Conservation (phyloP, 352 stramenopile species). For the Pythium plurisporium region DNA sequence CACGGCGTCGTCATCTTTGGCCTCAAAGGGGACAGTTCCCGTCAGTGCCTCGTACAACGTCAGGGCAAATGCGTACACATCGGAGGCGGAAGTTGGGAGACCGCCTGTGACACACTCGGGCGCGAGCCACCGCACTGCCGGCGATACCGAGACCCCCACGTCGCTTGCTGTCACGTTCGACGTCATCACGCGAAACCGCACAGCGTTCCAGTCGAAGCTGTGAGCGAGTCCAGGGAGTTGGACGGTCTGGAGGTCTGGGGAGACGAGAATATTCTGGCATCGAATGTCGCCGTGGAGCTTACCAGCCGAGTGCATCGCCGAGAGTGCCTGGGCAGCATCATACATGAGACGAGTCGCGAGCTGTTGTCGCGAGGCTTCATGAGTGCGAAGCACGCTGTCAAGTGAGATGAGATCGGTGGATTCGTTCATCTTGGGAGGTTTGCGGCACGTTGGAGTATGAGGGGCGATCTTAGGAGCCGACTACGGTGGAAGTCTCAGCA, state of each 20-base stretch:
- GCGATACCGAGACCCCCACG: background rate
- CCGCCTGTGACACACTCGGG: background rate
- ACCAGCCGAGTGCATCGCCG: background rate
- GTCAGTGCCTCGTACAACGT: conserved; percentile 7
- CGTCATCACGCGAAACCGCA: background rate
- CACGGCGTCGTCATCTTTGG: background rate
- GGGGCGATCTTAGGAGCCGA: no score
- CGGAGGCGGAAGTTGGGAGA: background rate
- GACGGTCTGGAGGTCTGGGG: background rate
- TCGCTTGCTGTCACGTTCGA: background rate
- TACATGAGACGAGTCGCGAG: background rate
- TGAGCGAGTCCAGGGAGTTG: background rate
- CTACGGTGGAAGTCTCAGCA: no score
- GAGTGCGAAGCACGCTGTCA: background rate
- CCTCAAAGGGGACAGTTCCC: background rate
- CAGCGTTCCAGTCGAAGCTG: conserved; percentile 5
- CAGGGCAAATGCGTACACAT: conserved; percentile 5
- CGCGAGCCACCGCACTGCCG: background rate
- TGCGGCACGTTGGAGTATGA: background rate
- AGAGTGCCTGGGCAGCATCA: background rate
- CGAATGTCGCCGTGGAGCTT: conserved; percentile 3
- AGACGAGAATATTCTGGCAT: conserved; percentile 5
- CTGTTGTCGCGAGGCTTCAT: background rate
- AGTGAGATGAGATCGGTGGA: background rate
- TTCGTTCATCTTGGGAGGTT: background rate